A percentile compares a stretch with the other conserved stretches of the same genome.
These are phyloP conservation scores for Colletotrichum kahawae DNA, from an alignment of 2,329 filamentous ascomycete species.

Conservation along the genomic window DNA sequence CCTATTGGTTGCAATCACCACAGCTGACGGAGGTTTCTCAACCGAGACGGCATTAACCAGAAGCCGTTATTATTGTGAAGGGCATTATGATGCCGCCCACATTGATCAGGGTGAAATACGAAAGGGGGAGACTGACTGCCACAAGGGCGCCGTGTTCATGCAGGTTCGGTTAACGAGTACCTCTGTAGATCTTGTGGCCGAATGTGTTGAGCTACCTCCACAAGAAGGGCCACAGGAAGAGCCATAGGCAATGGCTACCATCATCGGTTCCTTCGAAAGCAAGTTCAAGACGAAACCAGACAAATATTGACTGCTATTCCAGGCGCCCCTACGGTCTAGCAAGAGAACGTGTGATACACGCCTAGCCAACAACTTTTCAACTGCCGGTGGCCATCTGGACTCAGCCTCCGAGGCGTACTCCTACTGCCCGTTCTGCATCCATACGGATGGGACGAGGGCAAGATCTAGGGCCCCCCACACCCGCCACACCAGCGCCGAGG, in stretches of 20 bases:
- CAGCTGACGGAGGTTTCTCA: not conserved
- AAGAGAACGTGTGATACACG: not conserved
- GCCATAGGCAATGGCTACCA: rapidly evolving
- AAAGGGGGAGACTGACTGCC: not conserved
- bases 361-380: not conserved
- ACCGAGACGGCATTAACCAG: not conserved
- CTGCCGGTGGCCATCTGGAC: not conserved
- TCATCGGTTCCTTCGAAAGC: not conserved
- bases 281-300: not conserved
- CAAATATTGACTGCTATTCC: not conserved
- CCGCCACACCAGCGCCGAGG: not conserved
- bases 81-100: rapidly evolving
- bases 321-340: not conserved
- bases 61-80: not conserved
- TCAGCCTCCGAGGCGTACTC: rapidly evolving
- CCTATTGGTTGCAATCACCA: not conserved
- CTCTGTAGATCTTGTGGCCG: not conserved
- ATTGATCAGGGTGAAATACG: not conserved
- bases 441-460: not conserved
- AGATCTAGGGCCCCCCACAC: not conserved
- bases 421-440: not conserved
- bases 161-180: not conserved
- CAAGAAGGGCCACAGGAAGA: not conserved
- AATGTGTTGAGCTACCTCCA: not conserved
- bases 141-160: not conserved